phyloP scores from a whole-genome alignment of 768 basidiomycete species.

The Multifurca ochricompacta region DNA sequence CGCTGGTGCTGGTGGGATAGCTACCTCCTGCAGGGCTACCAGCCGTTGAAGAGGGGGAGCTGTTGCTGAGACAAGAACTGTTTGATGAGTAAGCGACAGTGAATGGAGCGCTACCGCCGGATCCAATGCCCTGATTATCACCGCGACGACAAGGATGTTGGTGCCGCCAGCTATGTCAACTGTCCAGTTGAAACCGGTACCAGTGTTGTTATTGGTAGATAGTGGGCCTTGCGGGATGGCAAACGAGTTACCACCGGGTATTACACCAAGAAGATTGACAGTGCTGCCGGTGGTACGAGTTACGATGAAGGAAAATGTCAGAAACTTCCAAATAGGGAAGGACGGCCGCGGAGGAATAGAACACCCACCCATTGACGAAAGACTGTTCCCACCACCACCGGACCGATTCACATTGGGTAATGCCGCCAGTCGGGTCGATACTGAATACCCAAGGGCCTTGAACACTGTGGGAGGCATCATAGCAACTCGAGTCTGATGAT shows the following conservation, averaged over 20 bases:
- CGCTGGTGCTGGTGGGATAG: slow-evolving; percentile 50
- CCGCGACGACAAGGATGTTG: slow-evolving; percentile 56
- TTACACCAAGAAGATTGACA: slow-evolving; percentile 60
- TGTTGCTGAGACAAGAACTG: slow-evolving; percentile 47
- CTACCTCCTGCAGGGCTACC: slow-evolving; percentile 68
- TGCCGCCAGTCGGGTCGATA: slow-evolving; percentile 51
- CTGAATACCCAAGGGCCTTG: slow-evolving; percentile 50
- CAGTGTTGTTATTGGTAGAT: slow-evolving; percentile 35
- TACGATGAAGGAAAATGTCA: not conserved
- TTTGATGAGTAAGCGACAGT: slow-evolving; percentile 46
- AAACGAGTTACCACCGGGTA: slow-evolving; percentile 76
- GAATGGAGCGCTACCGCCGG: slow-evolving; percentile 54
- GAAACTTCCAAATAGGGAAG: not conserved
- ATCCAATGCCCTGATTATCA: slow-evolving; percentile 58
- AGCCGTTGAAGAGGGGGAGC: slow-evolving; percentile 70
- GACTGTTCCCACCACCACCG: slow-evolving; percentile 59
- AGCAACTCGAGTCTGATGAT: slow-evolving; percentile 53
- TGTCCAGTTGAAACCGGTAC: slow-evolving; percentile 65
- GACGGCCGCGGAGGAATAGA: not conserved
- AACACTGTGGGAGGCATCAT: slow-evolving; percentile 41
- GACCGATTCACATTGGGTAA: slow-evolving; percentile 55
- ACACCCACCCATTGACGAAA: slow-evolving; percentile 45
- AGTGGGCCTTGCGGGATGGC: slow-evolving; percentile 45
- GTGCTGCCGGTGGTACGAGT: slow-evolving; percentile 31
- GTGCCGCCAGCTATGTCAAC: slow-evolving; percentile 58